Conservation (phyloP, 768 basidiomycete genomes). For the Lactarius psammicola region DNA sequence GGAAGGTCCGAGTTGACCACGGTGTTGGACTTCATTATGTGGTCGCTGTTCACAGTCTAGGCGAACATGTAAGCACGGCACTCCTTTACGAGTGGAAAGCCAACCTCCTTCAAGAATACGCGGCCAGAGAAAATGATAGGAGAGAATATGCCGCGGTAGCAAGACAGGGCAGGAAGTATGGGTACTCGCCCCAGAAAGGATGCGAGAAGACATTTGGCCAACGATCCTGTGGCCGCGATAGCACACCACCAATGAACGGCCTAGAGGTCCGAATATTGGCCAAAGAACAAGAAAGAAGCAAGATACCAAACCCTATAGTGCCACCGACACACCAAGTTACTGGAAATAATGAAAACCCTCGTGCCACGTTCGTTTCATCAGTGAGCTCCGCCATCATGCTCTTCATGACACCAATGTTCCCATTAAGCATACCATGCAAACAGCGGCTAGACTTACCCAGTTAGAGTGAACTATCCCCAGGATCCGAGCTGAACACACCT, state of each 20-base stretch:
- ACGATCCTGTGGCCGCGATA: slow-evolving; percentile 31
- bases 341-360: slow-evolving; percentile 39
- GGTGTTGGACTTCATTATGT: too few species aligned
- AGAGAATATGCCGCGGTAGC: not conserved
- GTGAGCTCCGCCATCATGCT: slow-evolving; percentile 59
- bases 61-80: not conserved
- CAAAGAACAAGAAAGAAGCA: not conserved
- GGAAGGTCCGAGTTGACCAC: too few species aligned
- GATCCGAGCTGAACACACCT: slow-evolving; percentile 30
- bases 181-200: slow-evolving; percentile 31
- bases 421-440: slow-evolving; percentile 11
- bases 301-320: slow-evolving; percentile 19
- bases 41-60: slow-evolving; percentile 3
- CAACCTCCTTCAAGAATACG: slow-evolving; percentile 19
- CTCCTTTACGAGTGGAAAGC: too few species aligned
- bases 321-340: slow-evolving; percentile 29
- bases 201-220: slow-evolving; percentile 27
- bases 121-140: not conserved
- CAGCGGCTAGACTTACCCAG: slow-evolving; percentile 47
- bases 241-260: slow-evolving; percentile 21
- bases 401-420: slow-evolving; percentile 16
- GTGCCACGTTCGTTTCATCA: slow-evolving; percentile 55
- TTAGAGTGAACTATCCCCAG: slow-evolving; percentile 43
- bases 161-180: slow-evolving; percentile 32
- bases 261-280: too few species aligned